Percentiles rank a stretch among this genome's conserved stretches.
These are phyloP conservation scores for Ganoderma meredithae DNA, from an alignment of 1,284 basidiomycete genomes.

Conservation along the genomic window DNA sequence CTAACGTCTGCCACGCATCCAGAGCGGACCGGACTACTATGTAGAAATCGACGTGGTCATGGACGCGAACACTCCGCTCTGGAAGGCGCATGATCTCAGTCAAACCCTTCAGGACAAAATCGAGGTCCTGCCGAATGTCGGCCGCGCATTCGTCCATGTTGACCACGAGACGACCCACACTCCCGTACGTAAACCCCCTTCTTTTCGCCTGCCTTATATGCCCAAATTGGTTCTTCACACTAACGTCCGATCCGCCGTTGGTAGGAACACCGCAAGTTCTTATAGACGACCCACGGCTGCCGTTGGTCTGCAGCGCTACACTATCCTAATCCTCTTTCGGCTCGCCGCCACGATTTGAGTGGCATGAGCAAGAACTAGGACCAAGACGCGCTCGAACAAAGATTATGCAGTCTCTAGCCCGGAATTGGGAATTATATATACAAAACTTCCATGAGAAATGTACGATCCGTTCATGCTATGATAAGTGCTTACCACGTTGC, in stretches of 20 bases:
- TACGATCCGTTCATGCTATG: neutral
- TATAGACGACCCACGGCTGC: conserved; percentile 27
- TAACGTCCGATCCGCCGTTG: conserved; percentile 6
- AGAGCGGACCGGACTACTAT: conserved; percentile 85
- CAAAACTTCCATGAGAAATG: neutral
- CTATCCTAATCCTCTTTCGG: neutral
- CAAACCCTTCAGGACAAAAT: conserved; percentile 95
- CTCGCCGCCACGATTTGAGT: neutral
- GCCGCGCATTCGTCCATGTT: conserved; percentile 92
- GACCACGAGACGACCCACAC: conserved; percentile 91
- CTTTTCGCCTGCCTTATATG: conserved; percentile 1
- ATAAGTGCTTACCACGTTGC: conserved; percentile 2
- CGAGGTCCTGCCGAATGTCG: conserved; percentile 91
- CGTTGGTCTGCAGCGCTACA: neutral
- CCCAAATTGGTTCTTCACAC: neutral
- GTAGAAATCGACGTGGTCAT: conserved; percentile 97
- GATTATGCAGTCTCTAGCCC: neutral
- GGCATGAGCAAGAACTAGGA: neutral
- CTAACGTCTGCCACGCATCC: conserved; percentile 14
- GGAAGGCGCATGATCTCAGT: conserved; percentile 92
- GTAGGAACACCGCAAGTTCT: conserved; percentile 46
- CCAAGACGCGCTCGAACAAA: neutral
- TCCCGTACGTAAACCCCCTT: conserved; percentile 58
- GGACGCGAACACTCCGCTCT: conserved; percentile 87
- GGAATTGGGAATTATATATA: neutral